A percentile compares a stretch with the other conserved stretches of the same genome.
phyloP scores from a whole-genome alignment of 805 yeast species.

The Starmerella apicola region DNA sequence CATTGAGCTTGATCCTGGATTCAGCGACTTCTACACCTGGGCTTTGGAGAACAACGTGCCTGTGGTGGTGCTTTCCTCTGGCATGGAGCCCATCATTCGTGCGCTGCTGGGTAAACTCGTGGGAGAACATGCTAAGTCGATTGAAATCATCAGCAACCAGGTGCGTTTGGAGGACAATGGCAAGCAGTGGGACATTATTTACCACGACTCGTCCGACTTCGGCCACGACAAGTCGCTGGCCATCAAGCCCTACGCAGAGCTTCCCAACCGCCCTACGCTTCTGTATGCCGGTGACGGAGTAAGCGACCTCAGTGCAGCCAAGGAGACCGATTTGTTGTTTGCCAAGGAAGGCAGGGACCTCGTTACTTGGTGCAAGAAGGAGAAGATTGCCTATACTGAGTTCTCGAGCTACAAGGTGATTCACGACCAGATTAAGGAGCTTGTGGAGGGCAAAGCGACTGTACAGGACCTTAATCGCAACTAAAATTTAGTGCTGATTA shows the following conservation, averaged over 20 bases:
- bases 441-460: conserved; percentile 34
- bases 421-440: conserved; percentile 43
- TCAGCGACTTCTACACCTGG: conserved; percentile 70
- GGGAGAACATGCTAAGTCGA: conserved; percentile 61
- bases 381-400: conserved; percentile 71
- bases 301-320: conserved; percentile 86
- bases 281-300: conserved; percentile 98
- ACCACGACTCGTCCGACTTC: conserved; percentile 71
- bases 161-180: conserved; percentile 44
- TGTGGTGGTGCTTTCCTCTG: conserved; percentile 76
- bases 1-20: conserved; percentile 80
- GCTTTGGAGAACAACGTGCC: conserved; percentile 52
- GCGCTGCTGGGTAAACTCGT: conserved; percentile 63
- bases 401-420: conserved; percentile 70
- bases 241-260: conserved; percentile 38
- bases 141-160: conserved; percentile 73
- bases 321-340: conserved; percentile 83
- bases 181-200: conserved; percentile 65
- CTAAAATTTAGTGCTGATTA: too few relatives aligned
- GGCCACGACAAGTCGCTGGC: conserved; percentile 93
- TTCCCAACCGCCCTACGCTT: conserved; percentile 43
- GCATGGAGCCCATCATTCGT: conserved; percentile 84
- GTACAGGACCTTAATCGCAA: conserved; percentile 17
- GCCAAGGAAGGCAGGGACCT: conserved; percentile 90
- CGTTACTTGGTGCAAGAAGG: conserved; percentile 68